A percentile compares a stretch with the other conserved stretches of the same genome.
phyloP scores from a whole-genome alignment of 1,284 basidiomycete species.

The Schizopora paradoxa region DNA sequence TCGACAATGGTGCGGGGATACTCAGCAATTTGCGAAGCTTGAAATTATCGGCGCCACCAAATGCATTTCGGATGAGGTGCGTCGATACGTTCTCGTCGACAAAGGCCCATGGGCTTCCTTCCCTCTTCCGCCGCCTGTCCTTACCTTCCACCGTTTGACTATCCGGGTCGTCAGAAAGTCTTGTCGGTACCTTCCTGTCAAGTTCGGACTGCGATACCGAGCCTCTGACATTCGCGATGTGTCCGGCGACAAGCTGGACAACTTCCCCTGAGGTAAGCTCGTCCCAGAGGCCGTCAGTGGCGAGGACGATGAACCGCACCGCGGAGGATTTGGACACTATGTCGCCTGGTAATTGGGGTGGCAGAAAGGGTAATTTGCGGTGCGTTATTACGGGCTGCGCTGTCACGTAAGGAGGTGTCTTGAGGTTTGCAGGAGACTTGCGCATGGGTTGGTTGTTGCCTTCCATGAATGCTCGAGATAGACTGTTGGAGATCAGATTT shows the following conservation, averaged over 20 bases:
- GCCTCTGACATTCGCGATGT: slow-evolving; percentile 71
- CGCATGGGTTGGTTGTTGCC: slow-evolving; percentile 60
- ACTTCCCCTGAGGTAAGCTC: slow-evolving; percentile 92
- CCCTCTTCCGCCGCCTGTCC: slow-evolving; percentile 35
- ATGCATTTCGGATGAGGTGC: slow-evolving; percentile 91
- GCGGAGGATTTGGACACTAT: slow-evolving; percentile 21
- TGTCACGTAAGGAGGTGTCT: slow-evolving; percentile 94
- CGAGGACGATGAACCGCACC: slow-evolving; percentile 60
- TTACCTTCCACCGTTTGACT: slow-evolving; percentile 63
- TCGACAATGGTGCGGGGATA: slow-evolving; percentile 77
- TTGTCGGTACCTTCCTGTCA: slow-evolving; percentile 46
- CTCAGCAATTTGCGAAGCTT: slow-evolving; percentile 71
- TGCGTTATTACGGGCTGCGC: slow-evolving; percentile 88
- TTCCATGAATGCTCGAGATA: slow-evolving; percentile 62
- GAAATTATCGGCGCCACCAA: slow-evolving; percentile 78
- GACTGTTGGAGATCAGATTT: slow-evolving; percentile 33
- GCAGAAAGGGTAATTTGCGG: slow-evolving; percentile 52
- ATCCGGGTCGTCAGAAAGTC: slow-evolving; percentile 32
- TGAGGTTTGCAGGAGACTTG: slow-evolving; percentile 52
- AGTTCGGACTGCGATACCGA: slow-evolving; percentile 53
- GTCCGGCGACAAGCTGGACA: slow-evolving; percentile 82
- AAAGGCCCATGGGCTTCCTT: slow-evolving; percentile 69
- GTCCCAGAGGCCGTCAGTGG: slow-evolving; percentile 91
- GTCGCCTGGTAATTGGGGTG: slow-evolving; percentile 25
- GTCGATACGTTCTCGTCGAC: slow-evolving; percentile 84